Evolutionary conservation across 2,329 filamentous ascomycete genomes (phyloP).

Genomic region (Metarhizium guizhouense): DNA sequence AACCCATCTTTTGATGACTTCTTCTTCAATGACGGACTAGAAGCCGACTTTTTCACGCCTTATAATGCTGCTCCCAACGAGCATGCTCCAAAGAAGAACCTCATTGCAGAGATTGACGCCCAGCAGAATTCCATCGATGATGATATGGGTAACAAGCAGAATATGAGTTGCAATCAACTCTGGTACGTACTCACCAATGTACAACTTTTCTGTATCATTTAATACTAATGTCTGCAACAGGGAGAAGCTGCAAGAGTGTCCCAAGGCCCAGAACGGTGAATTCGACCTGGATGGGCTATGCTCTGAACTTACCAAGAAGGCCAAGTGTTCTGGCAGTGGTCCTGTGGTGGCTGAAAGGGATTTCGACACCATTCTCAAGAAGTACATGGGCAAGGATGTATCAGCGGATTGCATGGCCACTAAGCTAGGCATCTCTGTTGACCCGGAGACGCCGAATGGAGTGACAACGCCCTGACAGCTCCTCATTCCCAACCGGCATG

Average conservation of each 20-base stretch:
- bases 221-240: conserved; percentile 44
- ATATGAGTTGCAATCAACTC: conserved; percentile 82
- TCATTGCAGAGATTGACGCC: conserved; percentile 71
- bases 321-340: conserved; percentile 84
- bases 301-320: conserved; percentile 88
- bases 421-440: conserved; percentile 53
- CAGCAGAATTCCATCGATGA: conserved; percentile 63
- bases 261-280: conserved; percentile 80
- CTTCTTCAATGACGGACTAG: conserved; percentile 64
- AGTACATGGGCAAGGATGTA: conserved; percentile 44
- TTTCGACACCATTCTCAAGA: conserved; percentile 69
- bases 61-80: conserved; percentile 57
- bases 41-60: conserved; percentile 71
- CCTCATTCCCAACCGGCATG: not conserved
- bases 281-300: conserved; percentile 92
- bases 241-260: conserved; percentile 82
- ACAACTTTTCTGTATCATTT: not conserved
- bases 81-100: conserved; percentile 49
- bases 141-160: conserved; percentile 44
- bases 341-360: conserved; percentile 85
- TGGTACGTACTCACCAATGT: conserved; percentile 55
- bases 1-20: conserved; percentile 64
- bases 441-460: conserved; percentile 14
- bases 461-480: conserved; percentile 6
- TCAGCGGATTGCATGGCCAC: conserved; percentile 23